phyloP scores from a whole-genome alignment of 169 alveolate genomes.

The Plasmodium fragile region DNA sequence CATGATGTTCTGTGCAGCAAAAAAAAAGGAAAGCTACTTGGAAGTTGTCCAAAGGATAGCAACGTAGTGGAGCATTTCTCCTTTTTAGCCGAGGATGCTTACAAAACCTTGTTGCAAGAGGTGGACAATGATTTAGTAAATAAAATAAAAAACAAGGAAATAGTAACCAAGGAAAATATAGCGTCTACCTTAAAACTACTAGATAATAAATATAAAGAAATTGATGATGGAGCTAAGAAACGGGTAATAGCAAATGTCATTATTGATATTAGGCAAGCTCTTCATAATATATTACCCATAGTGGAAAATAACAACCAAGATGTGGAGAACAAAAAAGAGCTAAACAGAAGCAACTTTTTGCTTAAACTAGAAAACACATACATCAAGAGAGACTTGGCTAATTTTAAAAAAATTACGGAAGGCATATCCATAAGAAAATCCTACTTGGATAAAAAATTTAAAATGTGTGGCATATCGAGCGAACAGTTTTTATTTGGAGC shows the following conservation, averaged over 20 bases:
- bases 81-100: constrained; percentile 8
- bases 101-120: constrained; percentile 18
- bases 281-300: neutral
- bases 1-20: constrained; percentile 33
- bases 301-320: neutral
- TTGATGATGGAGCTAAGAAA: constrained; percentile 22
- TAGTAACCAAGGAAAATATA: constrained; percentile 25
- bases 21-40: constrained; percentile 14
- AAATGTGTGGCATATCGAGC: constrained; percentile 22
- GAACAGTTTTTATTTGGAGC: constrained; percentile 36
- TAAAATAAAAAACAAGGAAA: constrained; percentile 22
- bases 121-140: neutral
- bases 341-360: constrained; percentile 21
- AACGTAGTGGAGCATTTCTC: constrained; percentile 14
- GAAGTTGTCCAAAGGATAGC: constrained; percentile 3
- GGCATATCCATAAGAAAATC: constrained; percentile 23
- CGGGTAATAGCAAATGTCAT: constrained; percentile 9
- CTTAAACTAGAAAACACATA: constrained; percentile 51
- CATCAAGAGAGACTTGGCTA: constrained; percentile 38
- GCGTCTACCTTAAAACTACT: constrained; percentile 10
- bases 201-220: constrained; percentile 28
- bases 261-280: constrained; percentile 22
- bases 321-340: constrained; percentile 14
- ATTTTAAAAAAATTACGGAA: constrained; percentile 31
- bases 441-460: constrained; percentile 42